These are phyloP conservation scores for Colletotrichum navitas DNA, from an alignment of 2,329 filamentous ascomycete species.

Conservation along the genomic window DNA sequence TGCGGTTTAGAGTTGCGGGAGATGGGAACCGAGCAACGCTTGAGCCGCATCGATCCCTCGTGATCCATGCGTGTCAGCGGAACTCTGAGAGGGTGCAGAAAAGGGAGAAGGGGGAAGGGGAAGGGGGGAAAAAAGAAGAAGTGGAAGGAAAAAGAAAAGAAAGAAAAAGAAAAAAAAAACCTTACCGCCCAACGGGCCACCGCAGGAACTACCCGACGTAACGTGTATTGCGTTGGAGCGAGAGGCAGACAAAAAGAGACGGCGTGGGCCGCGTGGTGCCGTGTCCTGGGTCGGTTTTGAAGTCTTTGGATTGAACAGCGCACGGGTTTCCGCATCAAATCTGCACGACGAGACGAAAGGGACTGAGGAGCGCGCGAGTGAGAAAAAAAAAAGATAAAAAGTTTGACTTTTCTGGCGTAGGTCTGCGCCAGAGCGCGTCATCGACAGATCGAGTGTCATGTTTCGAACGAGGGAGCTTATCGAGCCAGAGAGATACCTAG, in stretches of 20 bases:
- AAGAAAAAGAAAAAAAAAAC: too few species aligned
- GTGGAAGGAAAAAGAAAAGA: too few species aligned
- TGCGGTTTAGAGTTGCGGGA: slow-evolving; percentile 39
- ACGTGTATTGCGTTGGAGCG: background rate
- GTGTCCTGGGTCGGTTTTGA: slow-evolving; percentile 7
- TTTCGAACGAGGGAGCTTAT: slow-evolving; percentile 9
- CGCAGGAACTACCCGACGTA: background rate
- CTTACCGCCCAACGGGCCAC: background rate
- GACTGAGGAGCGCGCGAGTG: background rate
- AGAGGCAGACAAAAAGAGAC: background rate
- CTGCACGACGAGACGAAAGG: slow-evolving; percentile 13
- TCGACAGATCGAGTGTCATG: slow-evolving; percentile 17
- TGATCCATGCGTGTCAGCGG: slow-evolving; percentile 32
- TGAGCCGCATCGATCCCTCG: slow-evolving; percentile 30
- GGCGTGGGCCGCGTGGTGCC: background rate
- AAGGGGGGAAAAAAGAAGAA: too few species aligned
- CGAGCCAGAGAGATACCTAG: background rate
- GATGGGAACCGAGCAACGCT: slow-evolving; percentile 24
- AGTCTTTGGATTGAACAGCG: slow-evolving; percentile 5
- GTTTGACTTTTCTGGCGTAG: background rate
- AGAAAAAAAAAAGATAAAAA: background rate
- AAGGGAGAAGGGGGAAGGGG: background rate
- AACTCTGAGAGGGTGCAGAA: slow-evolving; percentile 2
- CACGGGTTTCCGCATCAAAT: slow-evolving; percentile 10
- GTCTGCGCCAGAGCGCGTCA: background rate